Evolutionary conservation across 225 moss, liverwort and hornwort species (phyloP), one percentile per base, ranked within the genome.

Genomic region (Sphagnum tenellum): DNA sequence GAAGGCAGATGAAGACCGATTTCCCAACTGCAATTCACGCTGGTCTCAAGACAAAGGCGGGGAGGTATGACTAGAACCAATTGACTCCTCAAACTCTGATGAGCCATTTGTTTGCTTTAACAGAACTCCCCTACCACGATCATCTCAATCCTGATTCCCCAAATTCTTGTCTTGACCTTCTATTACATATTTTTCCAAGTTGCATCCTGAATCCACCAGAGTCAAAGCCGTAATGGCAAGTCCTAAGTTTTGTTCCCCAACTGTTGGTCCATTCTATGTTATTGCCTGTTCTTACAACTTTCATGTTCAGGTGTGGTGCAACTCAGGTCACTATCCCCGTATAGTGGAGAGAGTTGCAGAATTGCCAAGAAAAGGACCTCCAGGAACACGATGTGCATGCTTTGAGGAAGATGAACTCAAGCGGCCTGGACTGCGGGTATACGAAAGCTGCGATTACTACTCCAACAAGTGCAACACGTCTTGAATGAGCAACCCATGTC

Each of bases 251-350:
- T 29, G 29, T 29, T 29, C 29, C 29, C 29, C 29, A 29, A 29
- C 29, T 29, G 29, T 29, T 29, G 29, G 29, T 29, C 29, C 29
- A 29, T 29, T 29, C 29, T 29, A 29, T 29, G 29, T 29, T 29
- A 29, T 29, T 29, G 0, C 29, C 29, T 29, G 29, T 29, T 53
- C n/a, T 58, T 58, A 58, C 4, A 11, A 58, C 10, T 58, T 13
- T 58, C 29, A 64, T n/a, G 44, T 74, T 72, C 87, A 94, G 94
- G 94, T 94, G n/a, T 95, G 94, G 94, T 95, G 94, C 74, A 73
- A 72, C 50, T 72, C 75, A 62, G 91, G 88, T 46, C 6, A 66
- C 60, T 68, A 78, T 71, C 94, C 94, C 9, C 89, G 94, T 49
- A 89, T 89, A 50, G 75, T 74, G 52, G 89, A 86, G 46, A 70